Conservation (phyloP, 805 yeast species). For the Ogataea ramenticola region DNA sequence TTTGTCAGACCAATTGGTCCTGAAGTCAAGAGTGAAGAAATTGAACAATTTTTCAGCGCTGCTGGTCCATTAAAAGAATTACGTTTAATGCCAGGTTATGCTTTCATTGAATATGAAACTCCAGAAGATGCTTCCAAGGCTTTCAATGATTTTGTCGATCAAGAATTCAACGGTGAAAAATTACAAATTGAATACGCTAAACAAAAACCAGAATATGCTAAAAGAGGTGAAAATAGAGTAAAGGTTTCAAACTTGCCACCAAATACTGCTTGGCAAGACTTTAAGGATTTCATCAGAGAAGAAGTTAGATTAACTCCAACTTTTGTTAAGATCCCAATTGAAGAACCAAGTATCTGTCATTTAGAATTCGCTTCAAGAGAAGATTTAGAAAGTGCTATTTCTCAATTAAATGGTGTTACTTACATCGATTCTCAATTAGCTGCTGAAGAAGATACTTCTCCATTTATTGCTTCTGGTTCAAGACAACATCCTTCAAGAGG, state of each 20-base stretch:
- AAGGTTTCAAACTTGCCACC: conserved; percentile 66
- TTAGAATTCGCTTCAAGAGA: conserved; percentile 61
- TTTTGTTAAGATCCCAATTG: conserved; percentile 46
- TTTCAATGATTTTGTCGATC: conserved; percentile 35
- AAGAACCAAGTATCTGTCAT: conserved; percentile 38
- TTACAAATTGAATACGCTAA: conserved; percentile 49
- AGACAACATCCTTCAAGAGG: conserved; percentile 38
- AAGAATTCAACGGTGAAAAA: conserved; percentile 42
- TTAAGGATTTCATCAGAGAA: conserved; percentile 84
- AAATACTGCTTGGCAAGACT: conserved; percentile 79
- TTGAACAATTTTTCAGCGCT: conserved; percentile 61
- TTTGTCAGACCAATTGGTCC: conserved; percentile 32
- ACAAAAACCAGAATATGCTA: conserved; percentile 42
- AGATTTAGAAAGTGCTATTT: conserved; percentile 67
- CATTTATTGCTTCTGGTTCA: conserved; percentile 42
- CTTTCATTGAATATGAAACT: conserved; percentile 78
- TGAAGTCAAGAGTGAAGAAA: conserved; percentile 37
- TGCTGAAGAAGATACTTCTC: conserved; percentile 73
- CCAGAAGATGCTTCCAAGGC: conserved; percentile 48
- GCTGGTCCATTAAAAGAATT: conserved; percentile 64
- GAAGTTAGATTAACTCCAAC: conserved; percentile 58
- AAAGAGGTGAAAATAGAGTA: conserved; percentile 70
- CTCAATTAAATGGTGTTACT: conserved; percentile 63
- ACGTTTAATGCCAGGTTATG: conserved; percentile 74
- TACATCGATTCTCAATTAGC: conserved; percentile 56